phyloP scores from a whole-genome alignment of 1,139 yeast genomes.

The Kodamaea anthophila region DNA sequence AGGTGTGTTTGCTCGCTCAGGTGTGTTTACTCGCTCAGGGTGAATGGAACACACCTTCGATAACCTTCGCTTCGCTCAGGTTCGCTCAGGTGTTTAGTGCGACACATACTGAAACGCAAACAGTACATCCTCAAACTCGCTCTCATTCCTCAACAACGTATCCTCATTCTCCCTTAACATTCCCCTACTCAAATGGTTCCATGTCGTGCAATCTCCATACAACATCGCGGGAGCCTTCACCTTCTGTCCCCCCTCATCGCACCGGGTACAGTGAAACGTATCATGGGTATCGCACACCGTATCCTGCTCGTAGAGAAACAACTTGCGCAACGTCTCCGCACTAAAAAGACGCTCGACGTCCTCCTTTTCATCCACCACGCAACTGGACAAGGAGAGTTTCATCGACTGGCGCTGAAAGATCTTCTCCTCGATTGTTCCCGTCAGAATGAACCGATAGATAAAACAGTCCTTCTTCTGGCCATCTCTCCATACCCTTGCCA shows the following conservation, averaged over 20 bases:
- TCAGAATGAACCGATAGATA: constrained; percentile 85
- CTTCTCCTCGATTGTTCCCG: constrained; percentile 95
- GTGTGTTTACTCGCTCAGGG: too few relatives aligned
- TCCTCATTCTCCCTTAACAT: constrained; percentile 67
- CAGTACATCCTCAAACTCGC: constrained; percentile 60
- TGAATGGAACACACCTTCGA: too few relatives aligned
- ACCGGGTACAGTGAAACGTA: constrained; percentile 82
- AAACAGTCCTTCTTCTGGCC: constrained; percentile 97
- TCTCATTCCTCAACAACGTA: constrained; percentile 67
- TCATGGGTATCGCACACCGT: constrained; percentile 90
- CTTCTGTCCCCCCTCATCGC: constrained; percentile 54
- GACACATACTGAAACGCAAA: constrained; percentile 93
- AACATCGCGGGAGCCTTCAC: constrained; percentile 78
- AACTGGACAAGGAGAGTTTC: constrained; percentile 86
- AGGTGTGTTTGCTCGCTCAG: too few relatives aligned
- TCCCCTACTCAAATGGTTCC: constrained; percentile 81
- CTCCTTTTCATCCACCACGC: constrained; percentile 94
- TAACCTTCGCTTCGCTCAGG: constrained; percentile 1
- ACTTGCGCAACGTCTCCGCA: constrained; percentile 67
- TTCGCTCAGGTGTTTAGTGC: constrained; percentile 32
- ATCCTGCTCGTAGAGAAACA: constrained; percentile 63
- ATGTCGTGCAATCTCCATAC: constrained; percentile 95
- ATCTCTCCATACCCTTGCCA: constrained; percentile 98
- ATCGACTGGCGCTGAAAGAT: constrained; percentile 96
- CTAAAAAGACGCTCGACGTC: constrained; percentile 92